Percentiles rank a stretch among this genome's conserved stretches.
Conservation (phyloP, 352 stramenopile species). For the Globisporangium emineosum region DNA sequence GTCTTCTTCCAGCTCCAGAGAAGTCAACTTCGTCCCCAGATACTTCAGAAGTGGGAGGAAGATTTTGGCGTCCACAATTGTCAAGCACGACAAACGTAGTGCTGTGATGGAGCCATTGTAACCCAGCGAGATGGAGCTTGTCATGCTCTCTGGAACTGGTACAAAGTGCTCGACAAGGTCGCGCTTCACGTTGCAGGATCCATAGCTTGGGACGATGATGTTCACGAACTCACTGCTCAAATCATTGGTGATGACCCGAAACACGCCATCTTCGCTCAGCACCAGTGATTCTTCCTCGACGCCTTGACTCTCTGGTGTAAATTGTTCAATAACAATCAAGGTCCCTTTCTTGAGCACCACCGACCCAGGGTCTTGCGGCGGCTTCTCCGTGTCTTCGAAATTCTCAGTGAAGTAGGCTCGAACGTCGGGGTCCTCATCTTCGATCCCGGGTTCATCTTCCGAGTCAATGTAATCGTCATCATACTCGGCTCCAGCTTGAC, state of each 20-base stretch:
- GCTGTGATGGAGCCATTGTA: background rate
- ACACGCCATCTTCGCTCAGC: background rate
- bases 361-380: background rate
- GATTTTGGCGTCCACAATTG: background rate
- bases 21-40: background rate
- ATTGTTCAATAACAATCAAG: background rate
- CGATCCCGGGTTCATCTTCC: background rate
- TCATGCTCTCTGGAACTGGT: background rate
- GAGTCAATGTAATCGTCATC: background rate
- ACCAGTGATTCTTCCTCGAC: background rate
- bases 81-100: background rate
- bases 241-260: background rate
- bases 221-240: background rate
- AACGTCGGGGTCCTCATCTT: background rate
- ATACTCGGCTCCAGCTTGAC: background rate
- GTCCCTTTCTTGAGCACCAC: background rate
- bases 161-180: background rate
- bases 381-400: background rate
- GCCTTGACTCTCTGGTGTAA: background rate
- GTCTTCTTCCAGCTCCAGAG: background rate
- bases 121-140: background rate
- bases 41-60: background rate
- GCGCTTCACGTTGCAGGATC: background rate
- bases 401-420: constrained; percentile 1
- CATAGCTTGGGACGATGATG: background rate